Conservation (phyloP, 75 land plant genomes). For the Sequoia sempervirens region DNA sequence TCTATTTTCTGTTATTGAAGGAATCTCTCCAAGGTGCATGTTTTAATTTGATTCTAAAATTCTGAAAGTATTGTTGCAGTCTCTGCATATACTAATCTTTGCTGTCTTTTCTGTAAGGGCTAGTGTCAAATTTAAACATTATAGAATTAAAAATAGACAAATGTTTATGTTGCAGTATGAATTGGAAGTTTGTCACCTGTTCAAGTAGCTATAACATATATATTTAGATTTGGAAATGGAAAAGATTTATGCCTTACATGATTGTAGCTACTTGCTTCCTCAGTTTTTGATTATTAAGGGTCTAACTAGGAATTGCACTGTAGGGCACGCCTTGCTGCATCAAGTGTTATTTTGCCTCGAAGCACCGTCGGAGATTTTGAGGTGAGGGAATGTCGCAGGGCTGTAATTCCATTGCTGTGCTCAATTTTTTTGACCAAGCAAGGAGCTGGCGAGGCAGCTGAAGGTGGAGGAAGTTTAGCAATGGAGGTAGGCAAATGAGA, state of each 20-base stretch:
- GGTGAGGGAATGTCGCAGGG: conserved; percentile 10
- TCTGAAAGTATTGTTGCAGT: too few relatives aligned
- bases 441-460: conserved; percentile 72
- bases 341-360: conserved; percentile 34
- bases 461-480: conserved; percentile 23
- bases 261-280: neutral
- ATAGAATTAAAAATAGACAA: neutral
- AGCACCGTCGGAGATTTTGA: conserved; percentile 19
- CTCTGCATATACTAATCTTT: too few relatives aligned
- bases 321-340: conserved; percentile 81
- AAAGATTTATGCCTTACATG: neutral
- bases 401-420: conserved; percentile 77
- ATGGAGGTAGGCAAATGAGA: neutral
- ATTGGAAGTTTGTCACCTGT: neutral
- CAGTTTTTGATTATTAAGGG: neutral
- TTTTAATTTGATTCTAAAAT: too few relatives aligned
- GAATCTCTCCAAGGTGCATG: too few relatives aligned
- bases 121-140: neutral
- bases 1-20: too few relatives aligned
- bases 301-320: conserved; percentile 11
- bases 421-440: conserved; percentile 88
- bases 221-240: neutral
- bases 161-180: neutral
- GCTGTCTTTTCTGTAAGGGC: neutral
- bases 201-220: neutral